A percentile compares a stretch with the other conserved stretches of the same genome.
phyloP scores from a whole-genome alignment of 108 stramenopile genomes.

The Mediolabrus comicus region DNA sequence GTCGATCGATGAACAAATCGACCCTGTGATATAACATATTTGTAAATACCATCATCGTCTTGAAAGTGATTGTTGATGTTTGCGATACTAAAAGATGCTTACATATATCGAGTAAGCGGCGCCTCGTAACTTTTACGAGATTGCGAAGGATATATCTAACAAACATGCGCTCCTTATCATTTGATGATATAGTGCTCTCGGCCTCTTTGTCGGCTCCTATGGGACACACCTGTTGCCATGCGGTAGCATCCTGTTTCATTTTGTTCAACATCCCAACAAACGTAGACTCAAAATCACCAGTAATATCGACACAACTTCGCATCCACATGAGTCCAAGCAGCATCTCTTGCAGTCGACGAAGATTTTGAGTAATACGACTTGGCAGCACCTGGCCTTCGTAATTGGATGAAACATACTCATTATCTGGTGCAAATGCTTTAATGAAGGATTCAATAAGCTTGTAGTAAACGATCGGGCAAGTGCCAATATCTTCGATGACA shows the following conservation, averaged over 20 bases:
- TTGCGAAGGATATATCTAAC: slow-evolving; percentile 11
- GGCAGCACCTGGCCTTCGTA: background rate
- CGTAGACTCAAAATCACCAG: background rate
- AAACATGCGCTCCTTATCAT: background rate
- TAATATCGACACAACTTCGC: background rate
- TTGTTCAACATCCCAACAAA: slow-evolving; percentile 3
- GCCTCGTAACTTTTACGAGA: background rate
- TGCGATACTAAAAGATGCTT: background rate
- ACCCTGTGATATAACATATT: slow-evolving; percentile 3
- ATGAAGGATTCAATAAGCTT: slow-evolving; percentile 8
- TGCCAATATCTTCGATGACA: slow-evolving; percentile 9
- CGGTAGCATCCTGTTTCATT: background rate
- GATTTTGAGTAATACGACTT: background rate
- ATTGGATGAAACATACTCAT: background rate
- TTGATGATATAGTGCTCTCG: background rate
- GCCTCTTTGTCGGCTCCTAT: background rate
- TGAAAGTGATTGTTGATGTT: background rate
- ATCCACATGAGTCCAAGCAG: slow-evolving; percentile 12
- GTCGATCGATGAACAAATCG: slow-evolving; percentile 4
- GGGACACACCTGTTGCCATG: background rate
- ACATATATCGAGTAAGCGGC: background rate
- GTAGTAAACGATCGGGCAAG: slow-evolving; percentile 4
- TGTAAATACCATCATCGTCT: background rate
- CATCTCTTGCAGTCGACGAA: slow-evolving; percentile 7
- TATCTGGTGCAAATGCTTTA: background rate